Base-by-base conservation (phyloP, 140 eudicot genomes). In the Cichorium intybus region DNA sequence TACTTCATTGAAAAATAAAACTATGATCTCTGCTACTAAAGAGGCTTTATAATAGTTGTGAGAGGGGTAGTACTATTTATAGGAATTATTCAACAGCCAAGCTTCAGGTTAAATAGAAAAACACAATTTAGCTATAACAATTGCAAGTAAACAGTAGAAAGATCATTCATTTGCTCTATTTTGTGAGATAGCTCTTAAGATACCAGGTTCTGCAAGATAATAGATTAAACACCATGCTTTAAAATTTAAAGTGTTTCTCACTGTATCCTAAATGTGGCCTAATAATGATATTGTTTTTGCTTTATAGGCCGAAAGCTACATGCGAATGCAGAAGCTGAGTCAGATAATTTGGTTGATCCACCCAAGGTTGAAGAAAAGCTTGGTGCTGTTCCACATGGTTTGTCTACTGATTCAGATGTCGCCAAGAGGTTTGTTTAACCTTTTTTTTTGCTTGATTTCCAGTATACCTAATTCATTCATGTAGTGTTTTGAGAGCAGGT, bases 371-470 rank as follows among this genome's bases (percentile, higher is more conserved):
- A 93, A 62, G 97, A 93, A 14, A 88, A 83, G 74, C 78, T 88
- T 26, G 99, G 99, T 14, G 99, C 88, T 69, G 95, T 93, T 78
- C 99, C 99, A 11, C 75, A 79, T 81, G 99, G 99, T 62, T 77
- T 93, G 66, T 88, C 99, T 12, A 93, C 99, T 4, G 99, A 93
- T 81, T 86, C 99, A 5, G 99, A 93, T 83, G 99, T 93, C 4
- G 95, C 70, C 41, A 85, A 84, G 74, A 88, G 99, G 99, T 93
- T 33, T 62, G 62, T 29, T 55, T 21, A 12, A 27, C 71, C 22
- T 60, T 43, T 23, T 39, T 34, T n/a, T 69, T 6, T 64, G 1
- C 17, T 16, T 41, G 26, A 10, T 29, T 41, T 39, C 1, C 18
- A 7, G 18, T 24, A 17, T 24, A 17, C 46, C 20, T 64, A 35